Percentiles rank a stretch among this genome's conserved stretches.
Evolutionary conservation across 1,139 yeast species (phyloP).

Genomic region (Fermentozyma sake): DNA sequence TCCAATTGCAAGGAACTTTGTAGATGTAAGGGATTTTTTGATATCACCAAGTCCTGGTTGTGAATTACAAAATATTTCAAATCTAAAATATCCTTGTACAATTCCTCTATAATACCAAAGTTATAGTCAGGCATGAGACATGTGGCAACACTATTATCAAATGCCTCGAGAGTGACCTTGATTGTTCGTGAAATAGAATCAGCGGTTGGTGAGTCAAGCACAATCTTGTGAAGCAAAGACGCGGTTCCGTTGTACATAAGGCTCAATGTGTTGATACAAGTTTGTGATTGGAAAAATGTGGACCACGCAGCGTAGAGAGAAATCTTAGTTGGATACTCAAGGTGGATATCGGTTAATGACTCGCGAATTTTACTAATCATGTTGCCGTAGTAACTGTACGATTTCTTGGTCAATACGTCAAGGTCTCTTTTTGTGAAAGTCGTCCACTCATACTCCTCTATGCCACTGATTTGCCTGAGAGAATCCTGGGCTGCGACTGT

Average conservation of each 20-base stretch:
- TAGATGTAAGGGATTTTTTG: constrained; percentile 8
- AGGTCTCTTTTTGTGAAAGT: constrained; percentile 27
- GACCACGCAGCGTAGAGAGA: constrained; percentile 38
- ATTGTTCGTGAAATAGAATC: constrained; percentile 24
- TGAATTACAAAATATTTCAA: constrained; percentile 18
- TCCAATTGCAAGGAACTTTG: constrained; percentile 22
- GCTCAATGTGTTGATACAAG: constrained; percentile 30
- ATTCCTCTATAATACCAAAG: constrained; percentile 24
- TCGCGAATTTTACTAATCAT: constrained; percentile 32
- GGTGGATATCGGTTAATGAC: constrained; percentile 26
- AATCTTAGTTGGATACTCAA: constrained; percentile 35
- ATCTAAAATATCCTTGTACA: constrained; percentile 20
- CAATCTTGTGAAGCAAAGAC: constrained; percentile 25
- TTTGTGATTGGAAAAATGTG: constrained; percentile 29
- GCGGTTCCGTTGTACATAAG: constrained; percentile 35
- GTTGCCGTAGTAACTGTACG: constrained; percentile 31
- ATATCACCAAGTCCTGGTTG: constrained; percentile 8
- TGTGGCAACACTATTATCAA: constrained; percentile 23
- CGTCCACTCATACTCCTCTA: constrained; percentile 6
- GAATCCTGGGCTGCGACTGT: constrained; percentile 13
- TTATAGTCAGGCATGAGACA: constrained; percentile 33
- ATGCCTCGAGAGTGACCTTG: constrained; percentile 19
- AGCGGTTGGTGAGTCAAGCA: constrained; percentile 17
- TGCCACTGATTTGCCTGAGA: constrained; percentile 1
- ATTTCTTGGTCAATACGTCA: constrained; percentile 27